Evolutionary conservation across 495 filamentous ascomycete genomes (phyloP).

Genomic region (Tetracladium marchalianum): DNA sequence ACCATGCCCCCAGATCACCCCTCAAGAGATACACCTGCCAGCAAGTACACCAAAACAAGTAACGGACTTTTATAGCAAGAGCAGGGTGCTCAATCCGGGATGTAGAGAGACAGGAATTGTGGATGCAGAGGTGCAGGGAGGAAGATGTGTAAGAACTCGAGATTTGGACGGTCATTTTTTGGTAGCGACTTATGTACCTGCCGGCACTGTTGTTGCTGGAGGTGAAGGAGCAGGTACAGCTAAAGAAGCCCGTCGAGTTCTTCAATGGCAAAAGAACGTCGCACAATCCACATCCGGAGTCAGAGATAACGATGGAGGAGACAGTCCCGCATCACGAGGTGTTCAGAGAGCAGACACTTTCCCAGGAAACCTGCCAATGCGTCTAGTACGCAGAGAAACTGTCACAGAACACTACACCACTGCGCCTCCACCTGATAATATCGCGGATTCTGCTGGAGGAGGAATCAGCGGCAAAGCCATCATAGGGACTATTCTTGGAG

Average conservation of each 20-base stretch:
- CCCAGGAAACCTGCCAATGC: background rate
- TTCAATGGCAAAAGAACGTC: slow-evolving; percentile 40
- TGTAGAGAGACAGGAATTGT: background rate
- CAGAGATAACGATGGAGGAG: background rate
- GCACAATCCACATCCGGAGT: slow-evolving; percentile 19
- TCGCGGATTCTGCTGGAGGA: background rate
- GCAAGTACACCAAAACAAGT: slow-evolving; percentile 30
- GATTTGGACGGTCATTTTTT: slow-evolving; percentile 45
- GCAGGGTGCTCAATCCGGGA: slow-evolving; percentile 27
- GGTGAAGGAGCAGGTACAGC: slow-evolving; percentile 21
- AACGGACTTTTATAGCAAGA: slow-evolving; percentile 32
- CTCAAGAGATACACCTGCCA: slow-evolving; percentile 29
- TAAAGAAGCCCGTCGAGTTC: slow-evolving; percentile 34
- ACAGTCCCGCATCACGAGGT: slow-evolving; percentile 5
- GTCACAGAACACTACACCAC: slow-evolving; percentile 9
- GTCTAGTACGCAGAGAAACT: slow-evolving; percentile 10
- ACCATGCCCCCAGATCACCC: slow-evolving; percentile 12
- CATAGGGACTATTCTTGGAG: slow-evolving; percentile 57
- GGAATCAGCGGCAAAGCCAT: slow-evolving; percentile 18
- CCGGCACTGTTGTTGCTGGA: background rate
- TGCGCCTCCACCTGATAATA: background rate
- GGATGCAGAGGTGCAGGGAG: slow-evolving; percentile 8
- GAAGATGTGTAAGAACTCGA: slow-evolving; percentile 22
- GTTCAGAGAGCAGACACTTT: slow-evolving; percentile 19
- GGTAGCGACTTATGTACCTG: slow-evolving; percentile 31